These are phyloP conservation scores for Pichia paraexigua DNA, from an alignment of 805 yeast genomes.

Conservation along the genomic window DNA sequence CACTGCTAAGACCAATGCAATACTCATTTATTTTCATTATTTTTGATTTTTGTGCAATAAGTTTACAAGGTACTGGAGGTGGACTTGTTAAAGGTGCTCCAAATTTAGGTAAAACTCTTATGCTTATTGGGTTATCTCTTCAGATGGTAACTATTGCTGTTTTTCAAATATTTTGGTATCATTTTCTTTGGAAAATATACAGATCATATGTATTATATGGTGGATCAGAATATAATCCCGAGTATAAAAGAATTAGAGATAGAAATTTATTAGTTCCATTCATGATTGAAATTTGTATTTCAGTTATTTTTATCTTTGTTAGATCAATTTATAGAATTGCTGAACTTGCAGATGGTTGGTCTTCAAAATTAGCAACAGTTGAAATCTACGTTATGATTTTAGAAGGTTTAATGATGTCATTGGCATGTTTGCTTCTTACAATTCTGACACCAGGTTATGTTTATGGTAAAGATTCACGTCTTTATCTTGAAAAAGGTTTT, in stretches of 20 bases:
- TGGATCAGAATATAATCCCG: slow-evolving; percentile 27
- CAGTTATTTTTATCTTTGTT: slow-evolving; percentile 46
- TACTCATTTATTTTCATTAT: slow-evolving; percentile 53
- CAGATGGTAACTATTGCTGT: slow-evolving; percentile 62
- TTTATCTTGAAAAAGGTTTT: not conserved
- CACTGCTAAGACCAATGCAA: slow-evolving; percentile 41
- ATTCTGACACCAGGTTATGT: slow-evolving; percentile 56
- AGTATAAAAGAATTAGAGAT: slow-evolving; percentile 29
- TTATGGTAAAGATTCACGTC: slow-evolving; percentile 19
- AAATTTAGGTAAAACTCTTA: slow-evolving; percentile 33
- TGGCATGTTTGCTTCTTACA: slow-evolving; percentile 36
- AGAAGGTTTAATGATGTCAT: no score
- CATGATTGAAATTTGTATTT: slow-evolving; percentile 35
- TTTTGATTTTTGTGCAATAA: slow-evolving; percentile 52
- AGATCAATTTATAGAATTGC: slow-evolving; percentile 69
- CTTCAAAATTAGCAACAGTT: slow-evolving; percentile 51
- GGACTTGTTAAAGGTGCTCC: slow-evolving; percentile 46
- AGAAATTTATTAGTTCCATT: slow-evolving; percentile 32
- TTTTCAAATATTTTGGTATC: slow-evolving; percentile 41
- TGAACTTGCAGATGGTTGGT: no score
- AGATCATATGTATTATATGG: slow-evolving; percentile 17
- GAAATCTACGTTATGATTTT: slow-evolving; percentile 50
- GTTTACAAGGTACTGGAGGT: slow-evolving; percentile 66
- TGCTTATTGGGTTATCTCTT: slow-evolving; percentile 68
- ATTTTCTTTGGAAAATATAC: slow-evolving; percentile 36